Evolutionary conservation across 352 stramenopile species (phyloP).

Genomic region (Phytopythium montanum): DNA sequence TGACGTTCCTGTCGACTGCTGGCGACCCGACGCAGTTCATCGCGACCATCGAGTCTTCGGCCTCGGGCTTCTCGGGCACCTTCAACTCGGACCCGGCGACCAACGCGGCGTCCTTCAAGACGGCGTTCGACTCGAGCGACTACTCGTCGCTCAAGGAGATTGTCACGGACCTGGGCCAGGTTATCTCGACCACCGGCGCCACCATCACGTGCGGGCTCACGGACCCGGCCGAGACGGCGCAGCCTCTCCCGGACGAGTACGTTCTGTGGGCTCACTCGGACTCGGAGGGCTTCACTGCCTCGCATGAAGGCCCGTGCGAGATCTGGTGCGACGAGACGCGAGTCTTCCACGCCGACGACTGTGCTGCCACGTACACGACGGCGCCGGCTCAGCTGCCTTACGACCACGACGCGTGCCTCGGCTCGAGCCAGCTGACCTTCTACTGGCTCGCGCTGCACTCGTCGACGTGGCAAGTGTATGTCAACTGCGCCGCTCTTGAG

Average conservation of each 20-base stretch:
- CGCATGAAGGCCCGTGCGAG: conserved; percentile 40
- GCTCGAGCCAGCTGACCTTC: conserved; percentile 26
- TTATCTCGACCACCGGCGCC: conserved; percentile 16
- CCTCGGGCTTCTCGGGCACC: conserved; percentile 20
- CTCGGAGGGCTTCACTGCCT: conserved; percentile 26
- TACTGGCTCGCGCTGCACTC: conserved; percentile 46
- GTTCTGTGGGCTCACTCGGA: conserved; percentile 25
- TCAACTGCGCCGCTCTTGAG: conserved; percentile 11
- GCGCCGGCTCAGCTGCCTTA: conserved; percentile 31
- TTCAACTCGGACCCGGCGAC: conserved; percentile 18
- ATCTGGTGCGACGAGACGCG: conserved; percentile 40
- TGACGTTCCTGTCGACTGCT: conserved; percentile 23
- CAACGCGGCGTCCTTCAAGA: conserved; percentile 26
- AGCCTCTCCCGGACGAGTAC: conserved; percentile 15
- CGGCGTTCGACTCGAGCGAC: conserved; percentile 15
- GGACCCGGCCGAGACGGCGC: conserved; percentile 17
- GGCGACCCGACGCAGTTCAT: conserved; percentile 27
- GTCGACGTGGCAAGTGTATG: conserved; percentile 29
- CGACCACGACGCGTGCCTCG: conserved; percentile 22
- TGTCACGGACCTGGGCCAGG: conserved; percentile 16
- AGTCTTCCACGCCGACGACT: conserved; percentile 38
- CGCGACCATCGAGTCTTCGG: conserved; percentile 23
- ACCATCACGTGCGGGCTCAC: conserved; percentile 20
- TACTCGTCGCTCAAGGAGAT: conserved; percentile 28
- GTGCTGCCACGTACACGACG: conserved; percentile 25